Conservation (phyloP, 305 asterid species). For the Caryopteris hybrid region DNA sequence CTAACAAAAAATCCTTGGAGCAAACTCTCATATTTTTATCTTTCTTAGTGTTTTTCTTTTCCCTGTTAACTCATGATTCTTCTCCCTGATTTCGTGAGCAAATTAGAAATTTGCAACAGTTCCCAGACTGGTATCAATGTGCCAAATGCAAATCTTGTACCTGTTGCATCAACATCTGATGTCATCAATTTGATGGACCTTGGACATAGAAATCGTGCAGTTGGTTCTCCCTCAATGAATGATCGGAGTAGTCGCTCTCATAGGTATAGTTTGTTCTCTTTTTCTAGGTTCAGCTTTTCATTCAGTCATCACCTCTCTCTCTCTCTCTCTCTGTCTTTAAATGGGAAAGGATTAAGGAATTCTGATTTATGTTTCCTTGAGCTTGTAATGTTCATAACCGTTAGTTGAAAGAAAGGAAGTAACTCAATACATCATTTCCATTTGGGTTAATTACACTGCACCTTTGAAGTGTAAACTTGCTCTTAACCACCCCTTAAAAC, state of each 20-base stretch:
- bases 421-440: background rate
- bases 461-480: background rate
- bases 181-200: constrained; percentile 77
- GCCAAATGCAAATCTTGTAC: constrained; percentile 72
- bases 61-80: background rate
- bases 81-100: constrained; percentile 48
- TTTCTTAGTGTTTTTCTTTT: background rate
- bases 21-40: background rate
- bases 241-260: constrained; percentile 93
- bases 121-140: constrained; percentile 65
- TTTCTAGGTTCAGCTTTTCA: background rate
- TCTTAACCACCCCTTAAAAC: background rate
- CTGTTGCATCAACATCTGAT: constrained; percentile 67
- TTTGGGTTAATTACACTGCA: background rate
- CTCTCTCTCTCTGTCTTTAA: background rate
- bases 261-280: constrained; percentile 41
- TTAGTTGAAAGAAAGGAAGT: background rate
- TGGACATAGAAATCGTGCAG: constrained; percentile 85
- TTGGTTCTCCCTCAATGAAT: constrained; percentile 75
- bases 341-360: background rate
- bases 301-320: background rate
- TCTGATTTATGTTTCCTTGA: background rate
- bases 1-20: constrained; percentile 59
- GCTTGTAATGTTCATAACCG: background rate
- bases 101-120: constrained; percentile 71